Evolutionary conservation across 2,329 filamentous ascomycete species (phyloP), one percentile per base, ranked within the genome.

Genomic region (Leptographium flavum): DNA sequence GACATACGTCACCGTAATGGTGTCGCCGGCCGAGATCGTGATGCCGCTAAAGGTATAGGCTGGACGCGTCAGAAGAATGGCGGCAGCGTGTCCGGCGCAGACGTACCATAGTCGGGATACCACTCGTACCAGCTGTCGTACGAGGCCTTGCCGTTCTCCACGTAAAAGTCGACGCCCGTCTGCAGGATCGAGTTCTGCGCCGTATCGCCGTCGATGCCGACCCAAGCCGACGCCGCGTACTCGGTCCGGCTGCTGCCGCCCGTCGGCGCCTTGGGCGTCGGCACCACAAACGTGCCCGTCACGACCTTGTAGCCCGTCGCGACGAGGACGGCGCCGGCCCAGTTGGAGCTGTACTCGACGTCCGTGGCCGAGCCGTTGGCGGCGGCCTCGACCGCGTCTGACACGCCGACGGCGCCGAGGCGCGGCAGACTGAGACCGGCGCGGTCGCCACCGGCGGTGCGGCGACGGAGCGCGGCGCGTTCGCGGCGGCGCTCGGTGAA

Each of bases 321-420:
- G 35, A 49, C 32, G 14, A 45, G 45, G 13, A 49, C 45, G 6
- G 45, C 47, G 14, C 47, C 47, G 1, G 45, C 31, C 47, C 47
- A 49, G 47, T 49, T 80, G 7, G 74, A 73, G 31, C 67, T 57
- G 46, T 76, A 61, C 47, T 52, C 55, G 19, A 21, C 31, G 4
- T n/a, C n/a, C n/a, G 42, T 15, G 31, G 25, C 19, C n/a, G 19
- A 38, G 32, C 3, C 31, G 15, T 39, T 39, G 25, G 4, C 19
- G 14, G 28, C n/a, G 19, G 15, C 14, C 17, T 42, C 11, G 1
- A 13, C 17, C 2, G 17, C 39, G 6, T 23, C n/a, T n/a, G n/a
- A n/a, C n/a, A n/a, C 13, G 11, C 19, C 39, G 7, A 31, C 8
- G 5, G 28, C 28, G n/a, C n/a, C 2, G 27, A 42, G 22, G 8